phyloP scores from a whole-genome alignment of 2,329 filamentous ascomycete species.

The Beauveria bassiana region DNA sequence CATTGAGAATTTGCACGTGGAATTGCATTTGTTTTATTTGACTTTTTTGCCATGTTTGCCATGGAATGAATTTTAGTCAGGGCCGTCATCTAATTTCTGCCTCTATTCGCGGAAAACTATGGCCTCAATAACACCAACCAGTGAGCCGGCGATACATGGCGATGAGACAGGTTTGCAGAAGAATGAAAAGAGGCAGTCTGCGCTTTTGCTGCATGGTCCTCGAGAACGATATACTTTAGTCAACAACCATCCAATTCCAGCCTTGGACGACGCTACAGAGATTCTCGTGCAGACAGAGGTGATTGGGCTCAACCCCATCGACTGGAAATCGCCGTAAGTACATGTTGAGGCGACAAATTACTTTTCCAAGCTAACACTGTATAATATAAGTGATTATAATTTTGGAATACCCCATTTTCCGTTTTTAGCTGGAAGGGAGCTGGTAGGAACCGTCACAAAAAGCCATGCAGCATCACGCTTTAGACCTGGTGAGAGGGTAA shows the following conservation, averaged over 20 bases:
- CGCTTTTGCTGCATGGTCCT: not conserved
- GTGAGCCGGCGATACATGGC: not conserved
- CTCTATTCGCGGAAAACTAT: not conserved
- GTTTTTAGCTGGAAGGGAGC: slow-evolving; percentile 56
- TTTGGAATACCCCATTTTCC: slow-evolving; percentile 62
- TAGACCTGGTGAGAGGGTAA: slow-evolving; percentile 47
- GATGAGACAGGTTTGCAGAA: not conserved
- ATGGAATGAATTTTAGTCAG: no score
- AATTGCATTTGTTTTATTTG: no score
- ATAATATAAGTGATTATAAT: slow-evolving; percentile 45
- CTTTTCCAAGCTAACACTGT: not conserved
- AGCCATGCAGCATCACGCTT: slow-evolving; percentile 35
- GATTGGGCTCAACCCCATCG: slow-evolving; percentile 69
- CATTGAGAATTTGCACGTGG: not conserved
- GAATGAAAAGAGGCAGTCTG: not conserved
- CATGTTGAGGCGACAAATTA: no score
- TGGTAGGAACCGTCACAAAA: slow-evolving; percentile 9
- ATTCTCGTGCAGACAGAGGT: slow-evolving; percentile 55
- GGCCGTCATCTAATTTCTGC: no score
- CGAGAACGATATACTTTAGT: not conserved
- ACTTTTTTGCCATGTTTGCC: no score
- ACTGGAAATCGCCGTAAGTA: slow-evolving; percentile 64
- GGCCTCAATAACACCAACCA: not conserved
- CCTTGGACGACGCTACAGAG: slow-evolving; percentile 32
- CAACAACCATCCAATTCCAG: slow-evolving; percentile 36